Percentiles rank a stretch among this genome's conserved stretches.
Conservation (phyloP, 1,139 yeast species). For the Candida sp. region DNA sequence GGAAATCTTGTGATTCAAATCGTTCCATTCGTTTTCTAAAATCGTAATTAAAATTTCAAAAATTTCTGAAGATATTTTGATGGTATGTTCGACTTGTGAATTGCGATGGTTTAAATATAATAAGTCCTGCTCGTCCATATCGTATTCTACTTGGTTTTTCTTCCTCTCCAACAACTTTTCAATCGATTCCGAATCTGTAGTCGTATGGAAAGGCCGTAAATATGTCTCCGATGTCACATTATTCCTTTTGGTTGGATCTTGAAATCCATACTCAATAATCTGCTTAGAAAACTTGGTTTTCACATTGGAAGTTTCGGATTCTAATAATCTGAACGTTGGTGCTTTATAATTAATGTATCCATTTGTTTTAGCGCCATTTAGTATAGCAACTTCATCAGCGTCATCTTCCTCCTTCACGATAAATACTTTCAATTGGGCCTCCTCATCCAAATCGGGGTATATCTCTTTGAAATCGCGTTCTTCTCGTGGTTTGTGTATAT, state of each 20-base stretch:
- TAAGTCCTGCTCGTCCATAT: conserved; percentile 91
- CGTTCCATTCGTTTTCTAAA: conserved; percentile 74
- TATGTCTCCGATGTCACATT: conserved; percentile 22
- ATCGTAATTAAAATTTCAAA: conserved; percentile 76
- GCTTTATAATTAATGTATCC: conserved; percentile 18
- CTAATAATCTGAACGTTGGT: conserved; percentile 29
- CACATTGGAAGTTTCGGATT: conserved; percentile 7
- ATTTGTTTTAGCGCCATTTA: conserved; percentile 3
- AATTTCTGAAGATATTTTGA: conserved; percentile 54
- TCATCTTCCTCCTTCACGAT: conserved; percentile 12
- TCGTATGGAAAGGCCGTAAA: conserved; percentile 40
- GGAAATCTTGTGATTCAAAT: conserved; percentile 51
- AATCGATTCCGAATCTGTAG: conserved; percentile 17
- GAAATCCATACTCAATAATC: conserved; percentile 36
- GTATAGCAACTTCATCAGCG: not conserved
- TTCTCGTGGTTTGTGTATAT: conserved; percentile 62
- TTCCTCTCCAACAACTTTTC: conserved; percentile 20
- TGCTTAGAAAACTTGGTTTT: conserved; percentile 20
- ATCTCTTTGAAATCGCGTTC: conserved; percentile 67
- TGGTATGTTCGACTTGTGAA: conserved; percentile 15
- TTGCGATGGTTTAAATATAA: conserved; percentile 45
- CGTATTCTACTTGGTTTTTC: conserved; percentile 51
- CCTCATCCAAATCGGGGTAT: conserved; percentile 61
- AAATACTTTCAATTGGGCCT: conserved; percentile 41
- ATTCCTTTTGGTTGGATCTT: conserved; percentile 18